Conservation (phyloP, 805 yeast genomes). For the Cyberlindnera xylosilytica region DNA sequence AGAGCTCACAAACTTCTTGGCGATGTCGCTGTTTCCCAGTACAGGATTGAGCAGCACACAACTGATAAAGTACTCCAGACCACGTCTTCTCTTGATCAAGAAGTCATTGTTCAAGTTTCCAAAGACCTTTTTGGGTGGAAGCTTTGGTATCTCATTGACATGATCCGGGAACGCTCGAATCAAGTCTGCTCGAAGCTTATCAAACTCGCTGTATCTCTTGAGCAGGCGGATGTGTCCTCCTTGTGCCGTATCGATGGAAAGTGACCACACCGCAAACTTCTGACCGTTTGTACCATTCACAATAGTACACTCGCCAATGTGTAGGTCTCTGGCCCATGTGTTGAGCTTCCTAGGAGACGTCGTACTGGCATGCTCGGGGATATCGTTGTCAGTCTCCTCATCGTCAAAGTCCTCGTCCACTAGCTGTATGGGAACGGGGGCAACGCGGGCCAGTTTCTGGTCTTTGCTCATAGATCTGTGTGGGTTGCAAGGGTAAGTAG, state of each 20-base stretch:
- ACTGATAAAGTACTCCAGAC: slow-evolving; percentile 42
- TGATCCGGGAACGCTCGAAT: slow-evolving; percentile 34
- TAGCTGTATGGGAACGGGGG: slow-evolving; percentile 41
- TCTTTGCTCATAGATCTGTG: neutral
- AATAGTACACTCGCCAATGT: slow-evolving; percentile 36
- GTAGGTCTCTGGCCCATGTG: slow-evolving; percentile 38
- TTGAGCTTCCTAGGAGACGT: neutral
- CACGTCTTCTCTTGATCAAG: slow-evolving; percentile 36
- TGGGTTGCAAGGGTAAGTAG: too few species aligned
- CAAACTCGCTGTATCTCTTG: slow-evolving; percentile 67
- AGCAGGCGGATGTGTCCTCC: slow-evolving; percentile 40
- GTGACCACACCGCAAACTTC: slow-evolving; percentile 42
- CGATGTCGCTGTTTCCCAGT: slow-evolving; percentile 31
- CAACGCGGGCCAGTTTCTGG: slow-evolving; percentile 23
- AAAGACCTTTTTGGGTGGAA: slow-evolving; percentile 42
- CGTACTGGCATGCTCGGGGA: too few species aligned
- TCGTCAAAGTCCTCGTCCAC: slow-evolving; percentile 30
- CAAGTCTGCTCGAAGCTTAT: slow-evolving; percentile 39
- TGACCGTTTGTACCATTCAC: slow-evolving; percentile 36
- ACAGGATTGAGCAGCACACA: slow-evolving; percentile 44
- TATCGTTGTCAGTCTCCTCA: slow-evolving; percentile 2
- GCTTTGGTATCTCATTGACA: slow-evolving; percentile 37
- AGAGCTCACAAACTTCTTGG: slow-evolving; percentile 28
- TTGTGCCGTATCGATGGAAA: slow-evolving; percentile 33
- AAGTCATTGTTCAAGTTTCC: slow-evolving; percentile 29